Evolutionary conservation across 2,329 filamentous ascomycete species (phyloP).

Genomic region (Penicillium digitatum): DNA sequence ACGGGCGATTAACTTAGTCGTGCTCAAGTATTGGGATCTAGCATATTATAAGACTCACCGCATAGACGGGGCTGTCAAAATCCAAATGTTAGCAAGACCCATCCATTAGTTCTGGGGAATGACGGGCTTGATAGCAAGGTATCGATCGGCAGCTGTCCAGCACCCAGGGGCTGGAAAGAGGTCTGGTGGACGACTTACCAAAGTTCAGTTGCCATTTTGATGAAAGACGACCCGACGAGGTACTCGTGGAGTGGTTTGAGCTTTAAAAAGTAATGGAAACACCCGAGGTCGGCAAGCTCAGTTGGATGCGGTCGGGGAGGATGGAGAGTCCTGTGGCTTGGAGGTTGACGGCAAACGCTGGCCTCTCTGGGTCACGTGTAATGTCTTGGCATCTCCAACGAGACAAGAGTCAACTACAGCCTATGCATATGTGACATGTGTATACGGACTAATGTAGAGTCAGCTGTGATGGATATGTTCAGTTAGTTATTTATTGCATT

Average conservation of each 20-base stretch:
- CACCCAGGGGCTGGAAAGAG: slow-evolving; percentile 27
- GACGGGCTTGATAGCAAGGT: slow-evolving; percentile 9
- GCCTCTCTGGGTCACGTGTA: slow-evolving; percentile 33
- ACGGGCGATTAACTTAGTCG: slow-evolving; percentile 12
- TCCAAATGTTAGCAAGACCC: slow-evolving; percentile 23
- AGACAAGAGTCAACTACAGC: background rate
- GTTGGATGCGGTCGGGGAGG: slow-evolving; percentile 26
- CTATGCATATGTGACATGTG: slow-evolving; percentile 3
- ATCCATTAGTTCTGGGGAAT: background rate
- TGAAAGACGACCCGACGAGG: slow-evolving; percentile 15
- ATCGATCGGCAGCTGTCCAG: slow-evolving; percentile 32
- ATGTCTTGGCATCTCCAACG: slow-evolving; percentile 25
- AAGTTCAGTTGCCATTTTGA: slow-evolving; percentile 72
- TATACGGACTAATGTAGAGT: background rate
- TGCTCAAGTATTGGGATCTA: slow-evolving; percentile 13
- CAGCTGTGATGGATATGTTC: background rate
- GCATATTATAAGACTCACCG: slow-evolving; percentile 66
- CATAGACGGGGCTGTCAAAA: slow-evolving; percentile 81
- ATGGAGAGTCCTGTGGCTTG: slow-evolving; percentile 29
- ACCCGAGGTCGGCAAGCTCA: slow-evolving; percentile 20
- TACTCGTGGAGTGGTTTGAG: slow-evolving; percentile 14
- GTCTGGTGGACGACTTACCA: slow-evolving; percentile 62
- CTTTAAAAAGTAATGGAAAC: slow-evolving; percentile 15
- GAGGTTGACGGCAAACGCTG: slow-evolving; percentile 36
- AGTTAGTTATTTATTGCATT: background rate